Evolutionary conservation across 805 yeast species (phyloP).

Genomic region (Barnettozyma sp.): DNA sequence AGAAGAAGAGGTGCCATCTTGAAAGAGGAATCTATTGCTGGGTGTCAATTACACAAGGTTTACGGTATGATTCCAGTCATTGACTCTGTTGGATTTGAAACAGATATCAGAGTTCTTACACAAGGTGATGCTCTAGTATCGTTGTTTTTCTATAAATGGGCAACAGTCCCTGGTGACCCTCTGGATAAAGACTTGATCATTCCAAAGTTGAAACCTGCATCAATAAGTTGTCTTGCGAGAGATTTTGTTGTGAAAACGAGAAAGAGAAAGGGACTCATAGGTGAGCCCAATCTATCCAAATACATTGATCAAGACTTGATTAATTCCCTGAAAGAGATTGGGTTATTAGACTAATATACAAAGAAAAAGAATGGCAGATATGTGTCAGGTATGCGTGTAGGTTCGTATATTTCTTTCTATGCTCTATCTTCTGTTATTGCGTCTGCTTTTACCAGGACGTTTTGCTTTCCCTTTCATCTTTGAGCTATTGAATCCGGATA

Average conservation of each 20-base stretch:
- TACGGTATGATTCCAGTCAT: constrained; percentile 75
- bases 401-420: neutral
- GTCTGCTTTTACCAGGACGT: constrained; percentile 44
- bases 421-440: constrained; percentile 23
- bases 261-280: constrained; percentile 75
- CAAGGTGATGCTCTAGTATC: constrained; percentile 73
- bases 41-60: constrained; percentile 59
- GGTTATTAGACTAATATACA: constrained; percentile 25
- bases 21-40: constrained; percentile 51
- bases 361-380: neutral
- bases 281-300: constrained; percentile 59
- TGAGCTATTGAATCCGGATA: constrained; percentile 46
- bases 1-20: constrained; percentile 64
- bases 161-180: constrained; percentile 85
- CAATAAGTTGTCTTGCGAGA: constrained; percentile 61
- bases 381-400: no score
- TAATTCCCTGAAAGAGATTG: constrained; percentile 45
- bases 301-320: constrained; percentile 60
- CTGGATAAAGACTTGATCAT: constrained; percentile 56
- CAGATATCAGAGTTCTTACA: constrained; percentile 72
- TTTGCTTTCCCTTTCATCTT: constrained; percentile 44
- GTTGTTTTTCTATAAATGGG: constrained; percentile 65
- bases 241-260: constrained; percentile 89
- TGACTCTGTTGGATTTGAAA: constrained; percentile 84
- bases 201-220: constrained; percentile 73